These are phyloP conservation scores for Gracilaria gracilis DNA, from an alignment of 23 red algal species.

Conservation along the genomic window DNA sequence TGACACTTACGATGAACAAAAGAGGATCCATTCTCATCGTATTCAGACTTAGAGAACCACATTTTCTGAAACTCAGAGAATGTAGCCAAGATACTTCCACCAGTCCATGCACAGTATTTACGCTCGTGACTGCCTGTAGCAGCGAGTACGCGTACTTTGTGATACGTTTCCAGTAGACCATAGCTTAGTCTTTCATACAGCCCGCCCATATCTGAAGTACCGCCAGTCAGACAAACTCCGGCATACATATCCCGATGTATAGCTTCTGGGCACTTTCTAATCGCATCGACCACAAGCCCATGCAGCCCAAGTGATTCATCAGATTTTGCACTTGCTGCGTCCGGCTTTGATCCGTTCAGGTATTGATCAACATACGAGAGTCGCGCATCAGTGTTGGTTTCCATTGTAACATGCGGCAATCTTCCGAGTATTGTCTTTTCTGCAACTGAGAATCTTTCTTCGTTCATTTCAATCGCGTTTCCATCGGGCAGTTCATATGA, in stretches of 20 bases:
- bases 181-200: constrained; percentile 77
- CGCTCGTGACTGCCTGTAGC: constrained; percentile 82
- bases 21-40: constrained; percentile 79
- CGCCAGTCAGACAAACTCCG: constrained; percentile 90
- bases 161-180: constrained; percentile 66
- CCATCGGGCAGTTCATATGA: constrained; percentile 88
- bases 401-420: constrained; percentile 54
- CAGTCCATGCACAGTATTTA: constrained; percentile 92
- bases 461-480: constrained; percentile 75
- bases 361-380: constrained; percentile 65
- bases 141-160: constrained; percentile 79
- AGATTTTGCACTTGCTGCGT: neutral
- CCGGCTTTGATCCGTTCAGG: constrained; percentile 35
- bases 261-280: constrained; percentile 71
- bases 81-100: constrained; percentile 94
- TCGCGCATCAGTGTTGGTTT: constrained; percentile 46
- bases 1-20: constrained; percentile 71
- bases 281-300: constrained; percentile 80
- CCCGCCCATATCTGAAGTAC: constrained; percentile 85
- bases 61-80: constrained; percentile 97
- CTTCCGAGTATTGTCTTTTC: constrained; percentile 56
- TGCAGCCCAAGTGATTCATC: constrained; percentile 64
- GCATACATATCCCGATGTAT: constrained; percentile 95
- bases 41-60: constrained; percentile 92
- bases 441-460: constrained; percentile 68